phyloP scores from a whole-genome alignment of 257 asterid genomes.

The Solanum medicagineum region DNA sequence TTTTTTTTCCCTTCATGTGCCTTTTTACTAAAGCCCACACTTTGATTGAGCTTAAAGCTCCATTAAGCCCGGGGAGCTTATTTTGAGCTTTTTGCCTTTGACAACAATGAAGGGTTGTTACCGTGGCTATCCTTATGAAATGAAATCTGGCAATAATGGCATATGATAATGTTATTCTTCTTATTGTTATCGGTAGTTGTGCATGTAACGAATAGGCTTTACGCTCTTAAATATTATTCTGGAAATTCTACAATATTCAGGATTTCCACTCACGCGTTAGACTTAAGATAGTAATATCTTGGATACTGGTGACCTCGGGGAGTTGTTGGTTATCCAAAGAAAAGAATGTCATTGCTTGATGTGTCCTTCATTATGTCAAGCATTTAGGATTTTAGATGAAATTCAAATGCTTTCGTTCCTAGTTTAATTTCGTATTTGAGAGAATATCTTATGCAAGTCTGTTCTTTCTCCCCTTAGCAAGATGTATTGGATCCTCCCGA shows the following conservation, averaged over 20 bases:
- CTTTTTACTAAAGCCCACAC: background rate
- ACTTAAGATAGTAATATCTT: background rate
- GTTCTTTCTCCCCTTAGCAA: constrained; percentile 35
- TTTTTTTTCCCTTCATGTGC: background rate
- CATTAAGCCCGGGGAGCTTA: background rate
- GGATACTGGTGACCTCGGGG: background rate
- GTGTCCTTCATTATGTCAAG: background rate
- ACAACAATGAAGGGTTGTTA: background rate
- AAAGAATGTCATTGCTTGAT: background rate
- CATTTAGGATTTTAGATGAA: background rate
- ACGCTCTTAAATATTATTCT: background rate
- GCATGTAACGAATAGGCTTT: background rate
- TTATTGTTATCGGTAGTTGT: background rate
- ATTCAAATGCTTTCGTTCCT: background rate
- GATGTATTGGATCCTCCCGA: constrained; percentile 89
- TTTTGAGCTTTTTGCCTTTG: background rate
- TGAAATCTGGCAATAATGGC: background rate
- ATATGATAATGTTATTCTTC: background rate
- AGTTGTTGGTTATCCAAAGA: background rate
- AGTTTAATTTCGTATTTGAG: background rate
- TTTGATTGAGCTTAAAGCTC: background rate
- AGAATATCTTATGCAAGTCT: constrained; percentile 45
- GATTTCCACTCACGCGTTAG: background rate
- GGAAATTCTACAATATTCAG: background rate
- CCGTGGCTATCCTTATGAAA: background rate